phyloP scores from a whole-genome alignment of 345 rosid species.

The Citrus australasica region DNA sequence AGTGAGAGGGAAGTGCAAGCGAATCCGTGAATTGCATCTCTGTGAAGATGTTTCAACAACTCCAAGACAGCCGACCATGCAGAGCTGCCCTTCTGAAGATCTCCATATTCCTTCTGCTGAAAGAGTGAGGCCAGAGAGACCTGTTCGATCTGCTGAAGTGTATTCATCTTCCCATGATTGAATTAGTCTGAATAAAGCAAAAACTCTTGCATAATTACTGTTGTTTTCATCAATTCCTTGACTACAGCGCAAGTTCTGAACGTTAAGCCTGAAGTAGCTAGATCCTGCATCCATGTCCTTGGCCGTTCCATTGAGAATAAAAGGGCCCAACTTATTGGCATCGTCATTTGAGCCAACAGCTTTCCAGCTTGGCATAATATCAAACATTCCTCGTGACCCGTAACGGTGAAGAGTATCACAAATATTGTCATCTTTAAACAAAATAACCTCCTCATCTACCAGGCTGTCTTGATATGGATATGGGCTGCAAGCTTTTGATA shows the following conservation, averaged over 20 bases:
- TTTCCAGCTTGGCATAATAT: background rate
- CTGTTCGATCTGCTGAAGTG: background rate
- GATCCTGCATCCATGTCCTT: background rate
- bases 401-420: background rate
- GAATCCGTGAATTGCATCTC: slow-evolving; percentile 6
- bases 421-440: background rate
- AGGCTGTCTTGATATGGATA: background rate
- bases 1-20: slow-evolving; percentile 11
- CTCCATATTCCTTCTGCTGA: slow-evolving; percentile 23
- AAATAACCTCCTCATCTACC: background rate
- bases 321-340: background rate
- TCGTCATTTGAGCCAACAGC: background rate
- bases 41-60: background rate
- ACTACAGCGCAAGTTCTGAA: background rate
- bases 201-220: background rate
- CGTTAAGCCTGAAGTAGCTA: background rate
- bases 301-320: background rate
- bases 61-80: slow-evolving; percentile 18
- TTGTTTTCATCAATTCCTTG: background rate
- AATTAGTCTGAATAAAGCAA: background rate
- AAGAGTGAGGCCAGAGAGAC: background rate
- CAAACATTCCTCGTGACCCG: background rate
- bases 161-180: background rate
- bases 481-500: slow-evolving; percentile 3
- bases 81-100: slow-evolving; percentile 18